phyloP scores from a whole-genome alignment of 2,329 filamentous ascomycete species.

The Cytospora schulzeri region DNA sequence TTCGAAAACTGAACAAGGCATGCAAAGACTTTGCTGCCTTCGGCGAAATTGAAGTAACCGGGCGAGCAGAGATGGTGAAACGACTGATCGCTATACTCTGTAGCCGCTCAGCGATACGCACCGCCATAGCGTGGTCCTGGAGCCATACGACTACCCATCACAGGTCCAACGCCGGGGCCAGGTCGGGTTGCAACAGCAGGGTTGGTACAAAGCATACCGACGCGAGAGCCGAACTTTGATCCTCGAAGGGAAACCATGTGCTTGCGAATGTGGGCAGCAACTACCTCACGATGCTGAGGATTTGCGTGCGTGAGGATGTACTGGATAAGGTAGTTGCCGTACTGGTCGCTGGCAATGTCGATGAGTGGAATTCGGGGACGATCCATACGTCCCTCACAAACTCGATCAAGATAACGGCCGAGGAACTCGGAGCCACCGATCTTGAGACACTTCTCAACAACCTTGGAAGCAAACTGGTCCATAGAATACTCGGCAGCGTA shows the following conservation, averaged over 20 bases:
- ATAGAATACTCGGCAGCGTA: constrained; percentile 97
- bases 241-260: constrained; percentile 99
- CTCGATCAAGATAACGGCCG: constrained; percentile 86
- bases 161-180: constrained; percentile 75
- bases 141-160: constrained; percentile 60
- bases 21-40: background rate
- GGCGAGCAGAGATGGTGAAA: constrained; percentile 12
- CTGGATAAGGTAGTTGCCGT: constrained; percentile 97
- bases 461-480: constrained; percentile 98
- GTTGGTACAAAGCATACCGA: constrained; percentile 98
- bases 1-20: background rate
- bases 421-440: constrained; percentile 91
- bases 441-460: constrained; percentile 98
- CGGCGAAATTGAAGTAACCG: constrained; percentile 7
- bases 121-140: constrained; percentile 60
- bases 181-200: constrained; percentile 86
- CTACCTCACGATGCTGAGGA: constrained; percentile 86
- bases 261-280: constrained; percentile 93
- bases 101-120: constrained; percentile 57
- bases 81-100: background rate
- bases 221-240: constrained; percentile 96
- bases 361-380: constrained; percentile 95
- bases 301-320: constrained; percentile 91
- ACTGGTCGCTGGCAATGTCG: constrained; percentile 97
- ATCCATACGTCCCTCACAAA: constrained; percentile 88